phyloP scores from a whole-genome alignment of 495 filamentous ascomycete genomes.

The Aspergillus wentii region DNA sequence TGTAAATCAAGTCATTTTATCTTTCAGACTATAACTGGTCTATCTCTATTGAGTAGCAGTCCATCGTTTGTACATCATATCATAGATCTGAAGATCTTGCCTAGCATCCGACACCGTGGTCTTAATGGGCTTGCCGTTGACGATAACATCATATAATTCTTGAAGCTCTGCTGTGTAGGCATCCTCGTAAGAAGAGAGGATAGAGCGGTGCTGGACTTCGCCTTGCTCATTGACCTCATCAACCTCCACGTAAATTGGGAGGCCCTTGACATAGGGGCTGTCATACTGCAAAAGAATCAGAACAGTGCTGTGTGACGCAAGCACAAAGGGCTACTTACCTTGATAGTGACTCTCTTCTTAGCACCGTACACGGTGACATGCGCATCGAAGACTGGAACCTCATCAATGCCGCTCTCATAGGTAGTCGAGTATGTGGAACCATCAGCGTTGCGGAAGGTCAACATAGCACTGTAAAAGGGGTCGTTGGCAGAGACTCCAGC shows the following conservation, averaged over 20 bases:
- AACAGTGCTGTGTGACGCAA: too few species aligned
- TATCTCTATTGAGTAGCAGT: too few species aligned
- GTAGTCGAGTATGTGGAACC: constrained; percentile 32
- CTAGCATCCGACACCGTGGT: constrained; percentile 39
- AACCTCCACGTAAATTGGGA: constrained; percentile 37
- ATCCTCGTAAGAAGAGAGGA: constrained; percentile 39
- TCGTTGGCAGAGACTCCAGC: constrained; percentile 5
- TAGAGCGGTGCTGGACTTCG: constrained; percentile 16
- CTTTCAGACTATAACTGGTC: too few species aligned
- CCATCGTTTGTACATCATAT: too few species aligned
- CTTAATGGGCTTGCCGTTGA: constrained; percentile 34
- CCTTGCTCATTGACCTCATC: constrained; percentile 26
- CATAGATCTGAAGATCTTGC: constrained; percentile 31
- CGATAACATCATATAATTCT: constrained; percentile 29
- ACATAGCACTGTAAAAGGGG: constrained; percentile 5
- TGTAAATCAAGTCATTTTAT: too few species aligned
- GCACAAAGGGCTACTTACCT: background rate
- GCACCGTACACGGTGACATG: constrained; percentile 39
- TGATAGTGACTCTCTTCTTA: constrained; percentile 23
- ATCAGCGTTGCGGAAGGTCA: constrained; percentile 13
- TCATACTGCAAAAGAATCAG: constrained; percentile 32
- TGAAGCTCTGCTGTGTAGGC: constrained; percentile 41
- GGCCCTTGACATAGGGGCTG: constrained; percentile 45
- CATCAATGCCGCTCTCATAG: constrained; percentile 45
- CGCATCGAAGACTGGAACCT: constrained; percentile 45